Conservation (phyloP, 345 rosid species). For the Melaleuca quinquenervia region DNA sequence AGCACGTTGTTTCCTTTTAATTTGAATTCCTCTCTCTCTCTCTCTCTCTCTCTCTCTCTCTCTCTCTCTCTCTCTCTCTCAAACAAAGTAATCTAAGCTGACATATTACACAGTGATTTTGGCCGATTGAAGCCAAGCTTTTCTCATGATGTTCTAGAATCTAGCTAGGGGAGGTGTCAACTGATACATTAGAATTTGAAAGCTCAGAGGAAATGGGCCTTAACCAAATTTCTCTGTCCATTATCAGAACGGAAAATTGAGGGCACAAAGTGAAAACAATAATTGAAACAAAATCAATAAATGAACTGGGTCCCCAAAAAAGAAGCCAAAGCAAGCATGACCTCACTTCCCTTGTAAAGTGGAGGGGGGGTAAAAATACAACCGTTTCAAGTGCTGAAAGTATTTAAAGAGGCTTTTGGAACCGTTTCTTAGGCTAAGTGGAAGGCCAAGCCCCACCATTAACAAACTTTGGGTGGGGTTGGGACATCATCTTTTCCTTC, state of each 20-base stretch:
- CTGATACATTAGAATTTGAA: background rate
- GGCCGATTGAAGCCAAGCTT: background rate
- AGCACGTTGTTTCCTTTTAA: background rate
- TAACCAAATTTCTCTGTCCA: background rate
- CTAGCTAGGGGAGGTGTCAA: background rate
- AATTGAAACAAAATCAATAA: background rate
- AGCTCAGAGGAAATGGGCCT: background rate
- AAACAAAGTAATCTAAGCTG: background rate
- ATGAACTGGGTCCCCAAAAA: conserved; percentile 4
- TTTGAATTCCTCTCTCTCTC: background rate
- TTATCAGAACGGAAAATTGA: background rate
- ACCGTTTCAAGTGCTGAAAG: background rate
- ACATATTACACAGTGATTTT: background rate
- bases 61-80: background rate
- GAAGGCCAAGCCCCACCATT: conserved; percentile 11
- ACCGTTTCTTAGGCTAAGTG: conserved; percentile 3
- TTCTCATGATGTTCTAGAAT: background rate
- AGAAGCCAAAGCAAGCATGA: conserved; percentile 4
- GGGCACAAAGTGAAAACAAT: background rate
- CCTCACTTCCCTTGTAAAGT: conserved; percentile 4
- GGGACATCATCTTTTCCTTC: background rate
- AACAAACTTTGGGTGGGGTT: background rate
- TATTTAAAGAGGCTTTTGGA: conserved; percentile 4
- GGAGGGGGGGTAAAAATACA: background rate
- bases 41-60: background rate